Evolutionary conservation across 306 rosid genomes (phyloP), one percentile per base, ranked within the genome.

Genomic region (Hippophae tibetana): DNA sequence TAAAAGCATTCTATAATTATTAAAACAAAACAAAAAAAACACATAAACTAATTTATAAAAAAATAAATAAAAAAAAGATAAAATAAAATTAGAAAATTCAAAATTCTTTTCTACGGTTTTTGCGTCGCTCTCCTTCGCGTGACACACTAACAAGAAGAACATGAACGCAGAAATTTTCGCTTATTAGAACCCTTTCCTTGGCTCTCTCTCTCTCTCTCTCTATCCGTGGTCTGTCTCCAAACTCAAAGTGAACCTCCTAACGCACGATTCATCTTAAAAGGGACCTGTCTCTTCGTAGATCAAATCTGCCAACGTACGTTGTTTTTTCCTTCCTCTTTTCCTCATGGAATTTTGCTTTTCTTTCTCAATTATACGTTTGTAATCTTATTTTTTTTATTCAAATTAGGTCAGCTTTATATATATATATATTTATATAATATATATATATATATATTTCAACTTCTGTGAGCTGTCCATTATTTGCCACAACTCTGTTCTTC

Each of bases 141-240:
- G 56, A 49, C 69, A 71, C 45, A 55, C 58, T 50, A 31, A 31
- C 38, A 52, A 50, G 43, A 66, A 68, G 70, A 49, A 67, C 66
- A 79, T 66, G 77, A 70, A 63, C 13, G 55, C 69, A 14, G 77
- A 74, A 74, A 58, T 64, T 57, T 60, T 52, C 65, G 75, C 68
- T 75, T 73, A 70, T 58, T 74, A 72, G 71, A 76, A 67, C 63
- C 64, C 69, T 42, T 47, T 57, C 45, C 10, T 43, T 9, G 42
- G 18, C 61, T 48, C 38, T 40, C 49, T n/a, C 10, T 56, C 27
- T 13, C 55, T 31, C 65, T 46, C 52, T 7, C 58, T 52, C 42
- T 41, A 6, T 56, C 7, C n/a, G 13, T 42, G 12, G 42, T 50
- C 43, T 31, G 43, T 46, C 60, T 14, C 38, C 18, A 43, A 9